Evolutionary conservation across 1,284 basidiomycete genomes (phyloP).

Genomic region (Butyriboletus appendiculatus): DNA sequence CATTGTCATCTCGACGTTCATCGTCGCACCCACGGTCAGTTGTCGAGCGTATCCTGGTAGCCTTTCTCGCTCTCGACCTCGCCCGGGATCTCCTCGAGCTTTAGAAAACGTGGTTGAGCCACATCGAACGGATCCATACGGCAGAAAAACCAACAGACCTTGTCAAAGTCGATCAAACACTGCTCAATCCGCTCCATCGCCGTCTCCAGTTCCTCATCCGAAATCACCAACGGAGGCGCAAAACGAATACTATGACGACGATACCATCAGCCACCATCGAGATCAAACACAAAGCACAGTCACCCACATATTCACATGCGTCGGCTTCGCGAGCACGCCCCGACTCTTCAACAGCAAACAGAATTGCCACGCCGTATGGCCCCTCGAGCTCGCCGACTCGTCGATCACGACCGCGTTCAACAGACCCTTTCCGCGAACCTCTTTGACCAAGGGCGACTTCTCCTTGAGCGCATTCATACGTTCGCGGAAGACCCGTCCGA

Average conservation of each 20-base stretch:
- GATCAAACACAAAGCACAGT: neutral
- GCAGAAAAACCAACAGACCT: slow-evolving; percentile 47
- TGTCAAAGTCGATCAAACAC: slow-evolving; percentile 81
- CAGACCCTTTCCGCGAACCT: slow-evolving; percentile 84
- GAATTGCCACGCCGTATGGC: slow-evolving; percentile 93
- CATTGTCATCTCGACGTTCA: neutral
- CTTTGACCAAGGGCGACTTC: slow-evolving; percentile 68
- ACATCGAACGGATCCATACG: neutral
- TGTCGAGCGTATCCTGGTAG: slow-evolving; percentile 44
- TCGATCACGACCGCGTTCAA: slow-evolving; percentile 96
- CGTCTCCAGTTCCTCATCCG: slow-evolving; percentile 79
- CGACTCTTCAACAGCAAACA: slow-evolving; percentile 91
- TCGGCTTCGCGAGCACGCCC: slow-evolving; percentile 94
- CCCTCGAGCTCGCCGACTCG: slow-evolving; percentile 72
- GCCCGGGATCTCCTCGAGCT: slow-evolving; percentile 74
- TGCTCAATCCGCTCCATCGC: slow-evolving; percentile 79
- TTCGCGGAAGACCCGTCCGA: slow-evolving; percentile 84
- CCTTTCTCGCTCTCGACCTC: slow-evolving; percentile 63
- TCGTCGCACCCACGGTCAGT: slow-evolving; percentile 13
- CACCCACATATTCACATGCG: slow-evolving; percentile 89
- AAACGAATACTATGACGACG: slow-evolving; percentile 76
- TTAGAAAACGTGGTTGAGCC: slow-evolving; percentile 4
- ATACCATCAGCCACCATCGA: slow-evolving; percentile 1
- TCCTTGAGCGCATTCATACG: slow-evolving; percentile 56
- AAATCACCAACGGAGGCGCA: slow-evolving; percentile 93